Conservation (phyloP, 768 basidiomycete genomes). For the button mushroom (Agaricus bisporus) region DNA sequence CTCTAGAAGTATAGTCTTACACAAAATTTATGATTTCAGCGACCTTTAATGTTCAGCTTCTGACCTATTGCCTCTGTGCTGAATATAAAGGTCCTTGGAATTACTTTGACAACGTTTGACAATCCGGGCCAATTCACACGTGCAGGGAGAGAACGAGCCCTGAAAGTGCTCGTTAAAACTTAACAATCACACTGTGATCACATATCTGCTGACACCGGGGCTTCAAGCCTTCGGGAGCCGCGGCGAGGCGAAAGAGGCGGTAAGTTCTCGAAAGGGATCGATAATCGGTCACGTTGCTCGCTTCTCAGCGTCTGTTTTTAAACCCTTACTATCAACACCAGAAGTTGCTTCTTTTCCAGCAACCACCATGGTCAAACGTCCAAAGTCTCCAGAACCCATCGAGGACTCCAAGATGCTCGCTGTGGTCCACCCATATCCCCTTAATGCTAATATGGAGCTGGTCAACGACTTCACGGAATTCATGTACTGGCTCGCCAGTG, state of each 20-base stretch:
- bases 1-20: too few species aligned
- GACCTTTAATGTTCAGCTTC: too few species aligned
- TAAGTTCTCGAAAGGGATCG: neutral
- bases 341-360: neutral
- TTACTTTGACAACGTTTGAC: too few species aligned
- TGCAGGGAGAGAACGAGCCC: too few species aligned
- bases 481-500: constrained; percentile 42
- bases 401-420: constrained; percentile 44
- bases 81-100: too few species aligned
- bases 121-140: too few species aligned
- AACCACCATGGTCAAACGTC: constrained; percentile 31
- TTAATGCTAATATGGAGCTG: constrained; percentile 40
- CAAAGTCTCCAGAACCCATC: constrained; percentile 31
- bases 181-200: too few species aligned
- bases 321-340: neutral
- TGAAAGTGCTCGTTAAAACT: too few species aligned
- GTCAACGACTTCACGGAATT: constrained; percentile 32
- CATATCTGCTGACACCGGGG: too few species aligned
- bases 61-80: too few species aligned
- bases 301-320: neutral
- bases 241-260: too few species aligned
- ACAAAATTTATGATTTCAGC: too few species aligned
- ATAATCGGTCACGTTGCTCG: neutral
- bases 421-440: constrained; percentile 43
- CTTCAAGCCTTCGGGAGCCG: neutral